Percentiles rank a stretch among this genome's conserved stretches.
Conservation (phyloP, 495 filamentous ascomycete genomes). For the Parathielavia appendiculata region DNA sequence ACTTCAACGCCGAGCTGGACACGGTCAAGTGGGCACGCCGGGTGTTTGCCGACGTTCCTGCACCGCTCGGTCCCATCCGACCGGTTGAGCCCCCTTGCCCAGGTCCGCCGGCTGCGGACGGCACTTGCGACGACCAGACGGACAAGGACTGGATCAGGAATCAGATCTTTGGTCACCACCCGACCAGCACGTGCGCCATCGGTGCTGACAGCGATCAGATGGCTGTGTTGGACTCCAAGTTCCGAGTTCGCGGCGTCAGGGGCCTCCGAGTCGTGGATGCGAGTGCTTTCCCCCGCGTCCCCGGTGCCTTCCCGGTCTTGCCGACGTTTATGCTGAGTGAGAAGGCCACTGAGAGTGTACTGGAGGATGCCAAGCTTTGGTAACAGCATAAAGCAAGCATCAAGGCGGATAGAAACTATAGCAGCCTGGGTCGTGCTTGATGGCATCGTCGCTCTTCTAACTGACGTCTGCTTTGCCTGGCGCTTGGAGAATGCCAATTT, state of each 20-base stretch:
- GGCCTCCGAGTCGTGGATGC: conserved; percentile 44
- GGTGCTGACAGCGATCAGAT: conserved; percentile 35
- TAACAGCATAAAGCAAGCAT: neutral
- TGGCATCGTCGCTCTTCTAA: too few species aligned
- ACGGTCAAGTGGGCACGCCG: conserved; percentile 52
- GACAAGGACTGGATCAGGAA: conserved; percentile 31
- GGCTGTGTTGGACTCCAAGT: conserved; percentile 38
- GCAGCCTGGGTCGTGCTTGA: too few species aligned
- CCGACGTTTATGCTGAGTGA: conserved; percentile 52
- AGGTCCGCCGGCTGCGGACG: conserved; percentile 41
- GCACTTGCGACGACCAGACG: conserved; percentile 10
- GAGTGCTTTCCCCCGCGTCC: conserved; percentile 35
- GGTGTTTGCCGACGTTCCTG: conserved; percentile 14
- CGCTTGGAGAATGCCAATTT: too few species aligned
- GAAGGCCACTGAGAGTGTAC: conserved; percentile 50
- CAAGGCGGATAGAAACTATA: too few species aligned
- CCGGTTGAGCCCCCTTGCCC: conserved; percentile 42
- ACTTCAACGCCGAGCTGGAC: conserved; percentile 48
- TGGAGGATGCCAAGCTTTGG: conserved; percentile 9
- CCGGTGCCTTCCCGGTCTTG: conserved; percentile 44
- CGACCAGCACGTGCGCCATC: conserved; percentile 34
- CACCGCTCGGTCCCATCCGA: conserved; percentile 39
- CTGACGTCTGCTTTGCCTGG: too few species aligned
- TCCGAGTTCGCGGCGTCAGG: conserved; percentile 34
- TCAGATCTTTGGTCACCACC: conserved; percentile 39